Evolutionary conservation across 306 rosid species (phyloP), one percentile per base, ranked within the genome.

Genomic region (Lagenaria siceraria): DNA sequence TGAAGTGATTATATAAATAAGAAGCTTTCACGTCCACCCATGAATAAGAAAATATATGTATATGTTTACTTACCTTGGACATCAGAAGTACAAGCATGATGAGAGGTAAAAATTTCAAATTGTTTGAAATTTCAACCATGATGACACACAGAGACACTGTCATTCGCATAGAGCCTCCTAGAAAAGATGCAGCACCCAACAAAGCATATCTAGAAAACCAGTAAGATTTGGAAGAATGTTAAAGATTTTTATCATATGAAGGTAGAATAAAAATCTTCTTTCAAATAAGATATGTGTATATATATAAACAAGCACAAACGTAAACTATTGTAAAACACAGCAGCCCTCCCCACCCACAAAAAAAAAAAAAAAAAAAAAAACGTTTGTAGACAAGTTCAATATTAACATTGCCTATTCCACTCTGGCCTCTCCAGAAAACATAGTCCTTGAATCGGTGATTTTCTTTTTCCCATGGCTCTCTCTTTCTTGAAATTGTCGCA

Each of bases 111-210:
- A 95, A 82, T 75, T 90, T 85, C 77, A 95, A 82, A 89, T 92
- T 95, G 87, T 95, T 95, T 49, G 98, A 88, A 84, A 95, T 92
- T 84, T 95, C 98, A 85, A 95, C 98, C 97, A 95, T 95, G 76
- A 92, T 95, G 83, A 95, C 98, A 81, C 98, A 95, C 2, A 95
- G 81, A 81, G 98, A 90, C 76, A 95, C 92, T 31, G 98, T 95
- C 89, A 95, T 95, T 83, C 97, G 89, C 98, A 95, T 95, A 73
- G 98, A 95, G 75, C 97, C 98, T 58, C 98, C 97, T 74, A 95
- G 97, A 90, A 95, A 95, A 82, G 98, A 90, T 72, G 98, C 98
- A 79, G 96, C 98, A 79, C 98, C 98, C 82, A 95, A 87, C 81
- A 95, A 83, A 79, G 98, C 98, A 88, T 95, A 95, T 85, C 97